phyloP scores from a whole-genome alignment of 2,329 filamentous ascomycete genomes.

The Cercospora sp. region DNA sequence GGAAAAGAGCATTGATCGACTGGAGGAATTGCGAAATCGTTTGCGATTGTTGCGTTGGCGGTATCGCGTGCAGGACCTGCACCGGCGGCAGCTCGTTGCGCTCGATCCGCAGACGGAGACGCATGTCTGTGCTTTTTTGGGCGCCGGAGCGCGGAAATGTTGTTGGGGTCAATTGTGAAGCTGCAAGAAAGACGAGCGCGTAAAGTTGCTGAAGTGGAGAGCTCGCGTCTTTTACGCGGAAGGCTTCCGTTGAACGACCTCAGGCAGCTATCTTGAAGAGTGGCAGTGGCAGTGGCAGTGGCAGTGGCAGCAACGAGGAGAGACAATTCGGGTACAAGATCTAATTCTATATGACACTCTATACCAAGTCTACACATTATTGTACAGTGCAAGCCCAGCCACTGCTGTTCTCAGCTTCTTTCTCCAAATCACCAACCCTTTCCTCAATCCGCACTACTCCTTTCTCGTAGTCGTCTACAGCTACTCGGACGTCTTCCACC shows the following conservation, averaged over 20 bases:
- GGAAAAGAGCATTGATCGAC: slow-evolving; percentile 75
- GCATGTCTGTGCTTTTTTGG: slow-evolving; percentile 51
- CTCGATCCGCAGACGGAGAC: slow-evolving; percentile 71
- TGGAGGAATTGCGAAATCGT: slow-evolving; percentile 77
- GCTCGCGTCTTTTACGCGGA: neutral
- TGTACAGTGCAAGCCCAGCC: slow-evolving; percentile 35
- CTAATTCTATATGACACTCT: neutral
- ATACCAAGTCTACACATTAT: slow-evolving; percentile 16
- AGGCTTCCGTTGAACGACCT: neutral
- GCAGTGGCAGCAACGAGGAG: neutral
- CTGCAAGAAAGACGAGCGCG: neutral
- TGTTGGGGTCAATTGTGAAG: neutral
- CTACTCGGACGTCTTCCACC: slow-evolving; percentile 83
- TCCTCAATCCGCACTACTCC: slow-evolving; percentile 54
- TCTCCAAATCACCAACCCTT: slow-evolving; percentile 54
- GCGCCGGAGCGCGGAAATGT: slow-evolving; percentile 2
- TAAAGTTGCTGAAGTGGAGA: neutral
- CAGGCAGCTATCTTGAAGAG: neutral
- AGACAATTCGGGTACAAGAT: neutral
- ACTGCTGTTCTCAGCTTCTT: slow-evolving; percentile 53
- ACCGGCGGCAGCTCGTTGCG: slow-evolving; percentile 73
- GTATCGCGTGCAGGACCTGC: slow-evolving; percentile 69
- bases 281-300: neutral
- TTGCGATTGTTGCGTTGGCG: slow-evolving; percentile 37
- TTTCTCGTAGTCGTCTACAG: slow-evolving; percentile 74